Evolutionary conservation across 345 rosid genomes (phyloP), one percentile per base, ranked within the genome.

Genomic region (Gossypium thurberi): DNA sequence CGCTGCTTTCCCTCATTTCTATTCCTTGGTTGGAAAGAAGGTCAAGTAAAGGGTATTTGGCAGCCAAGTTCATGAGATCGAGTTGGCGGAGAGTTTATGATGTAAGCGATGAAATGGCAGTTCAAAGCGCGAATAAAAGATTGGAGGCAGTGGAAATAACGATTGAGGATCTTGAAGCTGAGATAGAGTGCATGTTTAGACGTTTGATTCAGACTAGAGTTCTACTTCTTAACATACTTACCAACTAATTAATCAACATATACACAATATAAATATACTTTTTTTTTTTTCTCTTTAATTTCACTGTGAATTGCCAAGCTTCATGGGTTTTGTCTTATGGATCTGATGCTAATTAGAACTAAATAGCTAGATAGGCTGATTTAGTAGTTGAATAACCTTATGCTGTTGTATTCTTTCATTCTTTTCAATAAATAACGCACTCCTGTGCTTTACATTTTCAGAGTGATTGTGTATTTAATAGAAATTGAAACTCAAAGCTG

Each of bases 201-300:
- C 81, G 93, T 20, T 75, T 91, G 82, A 93, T 93, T 69, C 93
- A 88, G 64, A 89, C 98, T 44, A 84, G 98, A 82, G 95, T 84
- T 79, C 84, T 86, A 25, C 97, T 91, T 78, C 90, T 88, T 3
- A 93, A 91, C 78, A 86, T 91, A 79, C 92, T 86, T 33, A 86
- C 85, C 44, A 81, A 67, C 72, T 89, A 84, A 23, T 12, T 5
- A 4, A 72, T 21, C 40, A 33, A 33, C 37, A 33, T 33, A 33
- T 33, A 72, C 67, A 37, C 14, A 2, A 52, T 13, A 2, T 46
- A 72, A 46, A 46, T 46, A 11, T 37, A 25, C 12, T 21, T 28
- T 28, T 0, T 28, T 28, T 28, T 28, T 28, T 28, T 0, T 3
- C 37, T 28, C 37, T 3, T 28, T 28, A 28, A 28, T 28, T 44